phyloP scores from a whole-genome alignment of 257 asterid genomes.

The Nicotiana knightiana region DNA sequence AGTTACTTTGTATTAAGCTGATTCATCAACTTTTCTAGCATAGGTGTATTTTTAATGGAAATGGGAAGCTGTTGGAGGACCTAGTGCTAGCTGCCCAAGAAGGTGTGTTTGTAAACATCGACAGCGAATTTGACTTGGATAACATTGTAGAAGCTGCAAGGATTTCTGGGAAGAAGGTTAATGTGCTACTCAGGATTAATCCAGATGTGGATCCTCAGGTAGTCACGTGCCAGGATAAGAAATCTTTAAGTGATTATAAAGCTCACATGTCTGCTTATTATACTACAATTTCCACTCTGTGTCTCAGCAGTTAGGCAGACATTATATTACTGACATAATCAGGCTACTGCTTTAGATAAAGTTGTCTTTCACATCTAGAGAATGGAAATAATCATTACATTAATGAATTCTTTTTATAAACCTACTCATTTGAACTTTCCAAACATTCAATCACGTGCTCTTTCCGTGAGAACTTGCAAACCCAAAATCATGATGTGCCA shows the following conservation, averaged over 20 bases:
- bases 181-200: conserved; percentile 81
- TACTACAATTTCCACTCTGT: background rate
- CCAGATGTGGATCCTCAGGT: conserved; percentile 99
- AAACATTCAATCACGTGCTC: background rate
- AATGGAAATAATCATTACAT: background rate
- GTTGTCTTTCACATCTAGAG: background rate
- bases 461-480: background rate
- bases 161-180: conserved; percentile 74
- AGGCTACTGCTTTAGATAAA: background rate
- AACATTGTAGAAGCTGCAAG: conserved; percentile 80
- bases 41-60: conserved; percentile 95
- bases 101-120: conserved; percentile 85
- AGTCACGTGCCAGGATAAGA: background rate
- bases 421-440: background rate
- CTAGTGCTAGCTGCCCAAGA: conserved; percentile 83
- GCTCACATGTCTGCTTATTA: background rate
- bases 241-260: background rate
- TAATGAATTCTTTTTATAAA: background rate
- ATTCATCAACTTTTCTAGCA: background rate
- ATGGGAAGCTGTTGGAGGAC: conserved; percentile 85
- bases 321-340: background rate
- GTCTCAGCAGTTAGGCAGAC: background rate
- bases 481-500: background rate
- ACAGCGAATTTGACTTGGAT: conserved; percentile 91
- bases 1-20: background rate